Conservation (phyloP, 768 basidiomycete genomes). For the Calvatia gigantea region DNA sequence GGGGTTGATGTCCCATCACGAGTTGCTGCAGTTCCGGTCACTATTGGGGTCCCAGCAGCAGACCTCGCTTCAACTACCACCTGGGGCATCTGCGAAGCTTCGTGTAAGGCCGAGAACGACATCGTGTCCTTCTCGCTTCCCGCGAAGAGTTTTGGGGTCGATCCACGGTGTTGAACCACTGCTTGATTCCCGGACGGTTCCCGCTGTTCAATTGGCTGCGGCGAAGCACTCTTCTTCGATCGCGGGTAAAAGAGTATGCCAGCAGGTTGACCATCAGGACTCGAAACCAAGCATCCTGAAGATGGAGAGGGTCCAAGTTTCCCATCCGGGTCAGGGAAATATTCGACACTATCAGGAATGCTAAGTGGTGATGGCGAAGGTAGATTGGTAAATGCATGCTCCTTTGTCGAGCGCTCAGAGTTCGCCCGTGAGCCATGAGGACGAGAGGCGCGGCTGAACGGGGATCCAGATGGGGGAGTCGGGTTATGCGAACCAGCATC, state of each 20-base stretch:
- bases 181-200: conserved; percentile 38
- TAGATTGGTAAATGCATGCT: conserved; percentile 31
- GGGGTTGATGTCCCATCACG: conserved; percentile 3
- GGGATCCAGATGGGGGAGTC: conserved; percentile 1
- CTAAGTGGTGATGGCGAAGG: conserved; percentile 69
- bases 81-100: conserved; percentile 12
- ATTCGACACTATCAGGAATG: conserved; percentile 72
- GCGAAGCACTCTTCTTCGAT: conserved; percentile 29
- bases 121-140: conserved; percentile 18
- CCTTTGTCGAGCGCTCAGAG: conserved; percentile 58
- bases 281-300: conserved; percentile 87
- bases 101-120: conserved; percentile 33
- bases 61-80: conserved; percentile 1
- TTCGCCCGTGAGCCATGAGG: conserved; percentile 52
- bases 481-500: background rate
- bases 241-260: conserved; percentile 95
- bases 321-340: conserved; percentile 67
- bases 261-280: conserved; percentile 89
- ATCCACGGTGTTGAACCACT: conserved; percentile 21
- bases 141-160: conserved; percentile 25
- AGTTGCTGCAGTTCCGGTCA: conserved; percentile 1
- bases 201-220: conserved; percentile 45
- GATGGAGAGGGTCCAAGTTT: conserved; percentile 74
- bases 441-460: conserved; percentile 33
- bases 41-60: background rate